Conservation (phyloP, 2,329 filamentous ascomycete species). For the Fusarium udum region DNA sequence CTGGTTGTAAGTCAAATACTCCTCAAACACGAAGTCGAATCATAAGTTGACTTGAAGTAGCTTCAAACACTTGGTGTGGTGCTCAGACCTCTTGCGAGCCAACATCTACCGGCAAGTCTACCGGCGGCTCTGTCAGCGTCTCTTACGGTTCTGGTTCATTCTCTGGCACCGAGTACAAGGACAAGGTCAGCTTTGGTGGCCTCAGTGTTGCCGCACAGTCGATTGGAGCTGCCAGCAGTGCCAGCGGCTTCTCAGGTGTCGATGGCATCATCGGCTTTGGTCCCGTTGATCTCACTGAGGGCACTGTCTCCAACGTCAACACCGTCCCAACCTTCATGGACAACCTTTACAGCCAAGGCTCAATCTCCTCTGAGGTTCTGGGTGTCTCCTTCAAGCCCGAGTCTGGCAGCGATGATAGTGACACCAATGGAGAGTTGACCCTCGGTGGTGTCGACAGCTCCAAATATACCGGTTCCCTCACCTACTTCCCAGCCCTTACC, state of each 20-base stretch:
- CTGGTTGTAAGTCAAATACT: background rate
- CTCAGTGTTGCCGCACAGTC: background rate
- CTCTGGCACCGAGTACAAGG: background rate
- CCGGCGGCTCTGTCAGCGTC: background rate
- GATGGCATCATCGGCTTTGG: background rate
- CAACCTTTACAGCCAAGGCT: background rate
- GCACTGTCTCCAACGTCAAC: background rate
- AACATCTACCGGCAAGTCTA: background rate
- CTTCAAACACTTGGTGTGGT: background rate
- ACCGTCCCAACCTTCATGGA: background rate
- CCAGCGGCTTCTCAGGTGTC: background rate
- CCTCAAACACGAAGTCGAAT: fast-evolving
- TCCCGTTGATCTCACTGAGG: background rate
- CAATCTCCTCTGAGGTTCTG: background rate
- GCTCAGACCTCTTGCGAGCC: background rate
- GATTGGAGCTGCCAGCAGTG: background rate
- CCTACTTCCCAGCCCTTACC: background rate
- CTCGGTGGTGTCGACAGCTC: background rate
- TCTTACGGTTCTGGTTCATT: background rate
- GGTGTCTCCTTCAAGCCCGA: background rate
- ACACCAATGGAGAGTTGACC: background rate
- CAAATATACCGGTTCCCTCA: background rate
- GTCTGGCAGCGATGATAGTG: background rate
- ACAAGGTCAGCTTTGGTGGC: background rate
- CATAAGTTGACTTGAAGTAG: fast-evolving